Percentiles rank a stretch among this genome's conserved stretches.
Evolutionary conservation across 192 early-diverging fungal species (phyloP).

Genomic region (Rhizophagus sp.): DNA sequence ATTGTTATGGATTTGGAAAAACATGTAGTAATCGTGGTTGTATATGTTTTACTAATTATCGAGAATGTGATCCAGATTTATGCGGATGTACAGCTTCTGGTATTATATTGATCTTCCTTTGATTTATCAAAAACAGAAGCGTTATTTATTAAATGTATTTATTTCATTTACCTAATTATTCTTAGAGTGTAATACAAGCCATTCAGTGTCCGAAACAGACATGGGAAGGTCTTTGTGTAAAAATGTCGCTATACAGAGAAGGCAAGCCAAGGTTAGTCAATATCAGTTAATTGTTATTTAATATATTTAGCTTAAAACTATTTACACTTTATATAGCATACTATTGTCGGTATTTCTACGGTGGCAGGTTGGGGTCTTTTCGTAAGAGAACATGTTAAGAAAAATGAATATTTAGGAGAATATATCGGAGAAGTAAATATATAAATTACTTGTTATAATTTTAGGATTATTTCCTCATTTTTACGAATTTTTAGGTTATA

Average conservation of each 20-base stretch:
- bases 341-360: constrained; percentile 21
- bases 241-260: constrained; percentile 20
- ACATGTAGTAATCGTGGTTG: constrained; percentile 7
- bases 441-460: not conserved
- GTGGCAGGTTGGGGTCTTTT: constrained; percentile 33
- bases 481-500: constrained; percentile 1
- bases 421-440: constrained; percentile 31
- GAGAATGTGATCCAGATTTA: constrained; percentile 30
- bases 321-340: constrained; percentile 5
- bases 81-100: constrained; percentile 25
- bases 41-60: constrained; percentile 27
- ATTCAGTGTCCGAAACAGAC: not conserved
- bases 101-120: not conserved
- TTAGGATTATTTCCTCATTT: not conserved
- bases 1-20: constrained; percentile 9
- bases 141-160: too few species aligned
- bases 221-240: constrained; percentile 12
- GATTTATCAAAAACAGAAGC: not conserved
- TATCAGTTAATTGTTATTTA: not conserved
- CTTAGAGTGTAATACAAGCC: not conserved
- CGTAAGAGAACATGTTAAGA: constrained; percentile 24
- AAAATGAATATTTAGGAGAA: constrained; percentile 31
- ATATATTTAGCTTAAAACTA: not conserved
- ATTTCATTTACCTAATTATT: not conserved
- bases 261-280: constrained; percentile 8